These are phyloP conservation scores for Trichoderma asperellum DNA, from an alignment of 2,329 filamentous ascomycete species.

Conservation along the genomic window DNA sequence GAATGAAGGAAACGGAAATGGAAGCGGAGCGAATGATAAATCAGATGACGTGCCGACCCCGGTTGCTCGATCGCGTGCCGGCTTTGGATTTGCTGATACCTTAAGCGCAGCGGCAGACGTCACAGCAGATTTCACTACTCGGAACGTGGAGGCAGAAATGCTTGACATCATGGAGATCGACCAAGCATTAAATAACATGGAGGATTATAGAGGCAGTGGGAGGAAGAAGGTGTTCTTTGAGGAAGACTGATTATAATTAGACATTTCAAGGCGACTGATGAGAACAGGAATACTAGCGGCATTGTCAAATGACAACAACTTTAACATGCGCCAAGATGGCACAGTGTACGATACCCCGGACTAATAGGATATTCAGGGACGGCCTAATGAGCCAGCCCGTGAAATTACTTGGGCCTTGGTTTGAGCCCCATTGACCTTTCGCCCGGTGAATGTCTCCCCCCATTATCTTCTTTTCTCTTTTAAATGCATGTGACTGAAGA, in stretches of 20 bases:
- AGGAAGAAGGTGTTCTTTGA: slow-evolving; percentile 59
- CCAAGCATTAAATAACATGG: slow-evolving; percentile 60
- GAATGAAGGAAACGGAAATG: slow-evolving; percentile 25
- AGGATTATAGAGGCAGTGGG: slow-evolving; percentile 52
- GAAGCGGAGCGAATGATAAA: slow-evolving; percentile 29
- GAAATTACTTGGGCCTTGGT: background rate
- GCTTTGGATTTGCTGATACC: slow-evolving; percentile 56
- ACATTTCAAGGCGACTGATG: slow-evolving; percentile 33
- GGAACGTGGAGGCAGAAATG: slow-evolving; percentile 63
- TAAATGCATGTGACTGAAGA: slow-evolving; percentile 13
- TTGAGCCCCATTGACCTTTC: background rate
- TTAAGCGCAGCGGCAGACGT: slow-evolving; percentile 58
- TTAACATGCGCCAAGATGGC: slow-evolving; percentile 22
- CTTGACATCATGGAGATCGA: slow-evolving; percentile 70
- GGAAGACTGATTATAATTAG: slow-evolving; percentile 38
- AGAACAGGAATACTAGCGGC: slow-evolving; percentile 30
- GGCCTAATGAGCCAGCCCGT: slow-evolving; percentile 11
- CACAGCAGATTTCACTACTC: slow-evolving; percentile 52
- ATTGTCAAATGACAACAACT: slow-evolving; percentile 24
- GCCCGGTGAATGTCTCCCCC: background rate
- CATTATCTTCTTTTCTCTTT: background rate
- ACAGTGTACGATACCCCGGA: slow-evolving; percentile 34
- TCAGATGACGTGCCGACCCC: slow-evolving; percentile 35
- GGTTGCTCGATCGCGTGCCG: slow-evolving; percentile 42
- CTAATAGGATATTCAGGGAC: slow-evolving; percentile 27